phyloP scores from a whole-genome alignment of 2,329 filamentous ascomycete genomes.

The Tolypocladium ophioglossoides region DNA sequence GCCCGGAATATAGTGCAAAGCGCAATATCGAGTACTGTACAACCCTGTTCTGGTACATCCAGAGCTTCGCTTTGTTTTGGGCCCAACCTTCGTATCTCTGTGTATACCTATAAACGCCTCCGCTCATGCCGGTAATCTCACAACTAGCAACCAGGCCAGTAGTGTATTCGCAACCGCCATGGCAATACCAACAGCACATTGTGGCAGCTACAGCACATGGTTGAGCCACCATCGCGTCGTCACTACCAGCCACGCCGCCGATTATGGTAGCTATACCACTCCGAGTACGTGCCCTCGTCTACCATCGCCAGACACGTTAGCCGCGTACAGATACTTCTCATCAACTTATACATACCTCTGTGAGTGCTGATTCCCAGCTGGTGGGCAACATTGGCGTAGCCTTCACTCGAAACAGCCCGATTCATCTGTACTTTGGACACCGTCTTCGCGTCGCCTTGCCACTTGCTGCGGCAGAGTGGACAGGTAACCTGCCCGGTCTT shows the following conservation, averaged over 20 bases:
- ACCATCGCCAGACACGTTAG: background rate
- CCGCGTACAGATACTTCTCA: background rate
- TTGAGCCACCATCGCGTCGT: background rate
- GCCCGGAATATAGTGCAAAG: too few species aligned
- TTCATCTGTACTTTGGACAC: conserved; percentile 32
- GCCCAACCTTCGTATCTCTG: too few species aligned
- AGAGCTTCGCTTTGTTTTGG: too few species aligned
- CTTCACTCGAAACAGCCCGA: conserved; percentile 32
- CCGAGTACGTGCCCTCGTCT: conserved; percentile 3
- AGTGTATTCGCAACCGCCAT: too few species aligned
- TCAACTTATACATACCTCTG: conserved; percentile 29
- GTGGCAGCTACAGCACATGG: background rate
- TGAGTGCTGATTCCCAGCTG: conserved; percentile 45
- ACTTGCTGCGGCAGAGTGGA: conserved; percentile 48
- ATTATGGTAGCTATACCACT: conserved; percentile 2
- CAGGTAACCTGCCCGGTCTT: conserved; percentile 40
- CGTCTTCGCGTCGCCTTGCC: conserved; percentile 35
- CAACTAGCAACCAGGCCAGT: too few species aligned
- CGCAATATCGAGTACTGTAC: too few species aligned
- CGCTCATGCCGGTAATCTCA: background rate
- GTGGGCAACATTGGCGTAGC: conserved; percentile 51
- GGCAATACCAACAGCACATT: too few species aligned
- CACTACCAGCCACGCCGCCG: background rate
- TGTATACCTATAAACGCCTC: too few species aligned
- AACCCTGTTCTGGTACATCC: too few species aligned